These are phyloP conservation scores for Hypoxylon subgilvum DNA, from an alignment of 495 filamentous ascomycete genomes.

Conservation along the genomic window DNA sequence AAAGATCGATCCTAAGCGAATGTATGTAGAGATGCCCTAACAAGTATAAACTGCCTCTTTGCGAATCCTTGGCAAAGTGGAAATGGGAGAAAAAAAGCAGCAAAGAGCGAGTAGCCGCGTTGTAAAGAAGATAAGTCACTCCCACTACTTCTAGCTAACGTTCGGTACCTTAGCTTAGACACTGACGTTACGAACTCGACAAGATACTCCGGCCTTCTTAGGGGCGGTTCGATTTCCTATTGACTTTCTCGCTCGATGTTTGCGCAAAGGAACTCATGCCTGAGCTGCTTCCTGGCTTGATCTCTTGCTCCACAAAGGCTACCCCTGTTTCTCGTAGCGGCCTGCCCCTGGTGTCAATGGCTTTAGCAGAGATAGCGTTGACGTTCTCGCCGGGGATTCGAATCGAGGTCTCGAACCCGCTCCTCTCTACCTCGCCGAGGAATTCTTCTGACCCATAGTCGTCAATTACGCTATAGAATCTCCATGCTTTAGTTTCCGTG, in stretches of 20 bases:
- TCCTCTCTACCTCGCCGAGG: constrained; percentile 38
- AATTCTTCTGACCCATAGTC: constrained; percentile 35
- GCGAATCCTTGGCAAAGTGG: no score
- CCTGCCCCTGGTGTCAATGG: constrained; percentile 35
- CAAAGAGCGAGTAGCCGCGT: no score
- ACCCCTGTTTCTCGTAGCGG: constrained; percentile 34
- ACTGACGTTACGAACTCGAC: background rate
- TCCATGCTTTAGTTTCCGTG: constrained; percentile 45
- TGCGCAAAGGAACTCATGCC: background rate
- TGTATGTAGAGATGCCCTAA: no score
- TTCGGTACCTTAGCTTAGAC: background rate
- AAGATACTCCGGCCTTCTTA: constrained; percentile 17
- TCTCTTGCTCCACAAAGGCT: constrained; percentile 36
- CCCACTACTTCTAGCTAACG: no score
- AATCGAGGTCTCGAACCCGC: constrained; percentile 45
- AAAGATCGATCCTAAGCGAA: no score
- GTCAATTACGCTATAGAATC: constrained; percentile 38
- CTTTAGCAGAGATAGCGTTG: constrained; percentile 37
- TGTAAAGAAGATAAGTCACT: no score
- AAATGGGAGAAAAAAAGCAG: no score
- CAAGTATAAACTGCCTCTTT: no score
- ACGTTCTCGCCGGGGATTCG: constrained; percentile 18
- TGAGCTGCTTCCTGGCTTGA: constrained; percentile 9
- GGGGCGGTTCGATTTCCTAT: background rate
- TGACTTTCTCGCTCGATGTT: background rate